Base-by-base conservation (phyloP, 768 basidiomycete species). In the Lyophyllum decastes region DNA sequence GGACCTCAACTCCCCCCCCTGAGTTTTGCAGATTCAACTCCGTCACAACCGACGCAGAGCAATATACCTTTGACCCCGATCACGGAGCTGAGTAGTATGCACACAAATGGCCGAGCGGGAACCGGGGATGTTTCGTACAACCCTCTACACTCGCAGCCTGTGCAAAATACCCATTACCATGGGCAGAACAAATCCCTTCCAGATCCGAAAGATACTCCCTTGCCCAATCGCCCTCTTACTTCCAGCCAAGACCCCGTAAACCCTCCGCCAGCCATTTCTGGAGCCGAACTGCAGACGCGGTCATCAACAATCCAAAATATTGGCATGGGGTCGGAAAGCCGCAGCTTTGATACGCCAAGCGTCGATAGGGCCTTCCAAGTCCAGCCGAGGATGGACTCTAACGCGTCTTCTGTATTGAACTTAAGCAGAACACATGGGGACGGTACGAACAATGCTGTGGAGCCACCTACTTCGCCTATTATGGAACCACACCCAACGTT, bases 1-100 rank as follows among this genome's bases (percentile, higher is more conserved):
- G 73, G 77, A 11, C 75, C 82, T 11, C 86, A 86, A 57, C 71
- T 90, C n/a, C 89, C 89, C 5, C 82, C 85, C 9, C 71, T 90
- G 34, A 75, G 66, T 61, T 85, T 89, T 56, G 78, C 76, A 34
- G 45, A 47, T 2, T 21, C 65, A 27, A 21, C 60, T 25, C 27
- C 49, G 11, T 46, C 61, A 8, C 52, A 59, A 22, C 45, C 61
- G 22, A 62, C 66, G 12, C 52, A 8, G 47, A 54, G 4, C 64
- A 66, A 21, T 49, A 64, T 61, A 51, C 60, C 61, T 2, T 30
- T 68, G 43, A 63, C 64, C 2, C 66, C 69, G 2, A 63, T 65
- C 17, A 65, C 61, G 24, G 66, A 66, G 44, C 59, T 40, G n/a
- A 61, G 58, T 38, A 60, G 57, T 40, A 46, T 17, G n/a, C 46